Conservation (phyloP, 768 basidiomycete species). For the Lenzites betulinus region DNA sequence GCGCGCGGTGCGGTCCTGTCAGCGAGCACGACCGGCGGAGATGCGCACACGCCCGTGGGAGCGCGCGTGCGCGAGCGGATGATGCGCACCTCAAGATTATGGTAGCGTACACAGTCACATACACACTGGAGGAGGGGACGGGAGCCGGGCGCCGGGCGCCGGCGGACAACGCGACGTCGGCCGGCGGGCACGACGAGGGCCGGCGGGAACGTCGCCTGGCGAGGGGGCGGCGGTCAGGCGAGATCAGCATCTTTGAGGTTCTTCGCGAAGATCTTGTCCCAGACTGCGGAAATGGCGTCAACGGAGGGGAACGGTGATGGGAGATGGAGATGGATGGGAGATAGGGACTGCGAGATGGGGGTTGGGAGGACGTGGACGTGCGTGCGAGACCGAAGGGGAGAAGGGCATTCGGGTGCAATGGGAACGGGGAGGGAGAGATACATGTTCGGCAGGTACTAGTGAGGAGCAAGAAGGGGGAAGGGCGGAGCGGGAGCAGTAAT, state of each 20-base stretch:
- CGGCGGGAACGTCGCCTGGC: no score
- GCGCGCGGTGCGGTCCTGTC: no score
- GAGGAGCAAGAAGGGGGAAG: neutral
- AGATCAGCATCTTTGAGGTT: constrained; percentile 7
- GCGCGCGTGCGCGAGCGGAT: neutral
- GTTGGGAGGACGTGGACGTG: neutral
- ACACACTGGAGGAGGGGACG: neutral
- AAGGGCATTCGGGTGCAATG: neutral
- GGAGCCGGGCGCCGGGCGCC: no score
- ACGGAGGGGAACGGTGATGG: neutral
- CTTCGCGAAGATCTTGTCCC: constrained; percentile 8
- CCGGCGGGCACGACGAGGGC: no score
- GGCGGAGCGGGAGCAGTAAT: neutral
- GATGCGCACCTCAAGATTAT: neutral
- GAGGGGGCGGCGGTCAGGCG: neutral
- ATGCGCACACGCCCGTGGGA: no score
- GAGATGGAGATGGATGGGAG: neutral
- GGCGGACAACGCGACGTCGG: no score
- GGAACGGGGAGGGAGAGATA: neutral
- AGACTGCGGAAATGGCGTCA: constrained; percentile 4
- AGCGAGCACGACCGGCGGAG: neutral
- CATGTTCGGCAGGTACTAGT: neutral
- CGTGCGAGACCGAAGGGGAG: neutral
- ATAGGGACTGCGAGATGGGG: neutral
- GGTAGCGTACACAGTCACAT: neutral